Evolutionary conservation across 768 basidiomycete genomes (phyloP).

Genomic region (Scleroderma bovista): DNA sequence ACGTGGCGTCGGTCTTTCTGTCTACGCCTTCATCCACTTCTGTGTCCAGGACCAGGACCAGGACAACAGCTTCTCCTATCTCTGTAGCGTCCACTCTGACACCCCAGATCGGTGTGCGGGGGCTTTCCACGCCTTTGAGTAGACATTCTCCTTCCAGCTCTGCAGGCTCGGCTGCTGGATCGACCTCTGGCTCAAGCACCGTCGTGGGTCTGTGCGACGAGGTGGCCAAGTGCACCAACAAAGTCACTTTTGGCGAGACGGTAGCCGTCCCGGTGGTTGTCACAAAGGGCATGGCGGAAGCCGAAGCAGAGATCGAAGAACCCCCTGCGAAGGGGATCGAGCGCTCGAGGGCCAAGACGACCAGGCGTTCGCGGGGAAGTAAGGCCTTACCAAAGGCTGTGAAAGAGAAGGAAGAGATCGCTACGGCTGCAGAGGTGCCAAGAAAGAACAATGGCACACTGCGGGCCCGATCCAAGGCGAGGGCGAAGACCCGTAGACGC

Average conservation of each 20-base stretch:
- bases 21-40: not conserved
- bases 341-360: slow-evolving; percentile 10
- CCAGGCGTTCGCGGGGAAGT: slow-evolving; percentile 20
- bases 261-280: slow-evolving; percentile 9
- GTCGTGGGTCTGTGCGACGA: slow-evolving; percentile 29
- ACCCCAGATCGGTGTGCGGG: slow-evolving; percentile 17
- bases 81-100: slow-evolving; percentile 28
- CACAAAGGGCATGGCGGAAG: slow-evolving; percentile 9
- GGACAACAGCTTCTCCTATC: slow-evolving; percentile 16
- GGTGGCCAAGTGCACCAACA: slow-evolving; percentile 19
- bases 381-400: slow-evolving; percentile 10
- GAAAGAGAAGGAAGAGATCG: slow-evolving; percentile 5
- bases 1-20: slow-evolving; percentile 6
- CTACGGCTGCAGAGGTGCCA: slow-evolving; percentile 3
- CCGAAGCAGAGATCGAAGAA: slow-evolving; percentile 7
- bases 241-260: slow-evolving; percentile 1
- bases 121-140: slow-evolving; percentile 21
- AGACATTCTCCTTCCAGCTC: slow-evolving; percentile 15
- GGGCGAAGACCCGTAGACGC: slow-evolving; percentile 25
- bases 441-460: slow-evolving; percentile 13
- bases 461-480: slow-evolving; percentile 28
- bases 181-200: slow-evolving; percentile 28
- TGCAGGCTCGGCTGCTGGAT: slow-evolving; percentile 23
- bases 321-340: slow-evolving; percentile 17
- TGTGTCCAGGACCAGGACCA: slow-evolving; percentile 9